Percentiles rank a stretch among this genome's conserved stretches.
Conservation (phyloP, 352 stramenopile genomes). For the Globisporangium parvum region DNA sequence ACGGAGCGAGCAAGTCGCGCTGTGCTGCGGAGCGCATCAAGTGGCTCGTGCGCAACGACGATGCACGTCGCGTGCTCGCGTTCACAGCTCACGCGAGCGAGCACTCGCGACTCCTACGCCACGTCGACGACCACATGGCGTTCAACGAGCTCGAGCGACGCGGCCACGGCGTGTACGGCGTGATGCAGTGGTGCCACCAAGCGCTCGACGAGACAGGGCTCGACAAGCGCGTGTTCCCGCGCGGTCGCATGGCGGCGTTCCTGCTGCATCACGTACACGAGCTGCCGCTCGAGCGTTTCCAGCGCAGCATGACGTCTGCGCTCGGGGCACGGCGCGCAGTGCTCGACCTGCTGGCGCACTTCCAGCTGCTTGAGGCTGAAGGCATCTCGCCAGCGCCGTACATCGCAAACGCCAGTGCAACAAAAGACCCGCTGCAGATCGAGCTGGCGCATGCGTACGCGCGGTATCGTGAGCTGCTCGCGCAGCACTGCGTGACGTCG, state of each 20-base stretch:
- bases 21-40: constrained; percentile 24
- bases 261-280: constrained; percentile 43
- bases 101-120: constrained; percentile 17
- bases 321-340: constrained; percentile 49
- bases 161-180: constrained; percentile 47
- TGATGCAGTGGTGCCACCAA: constrained; percentile 61
- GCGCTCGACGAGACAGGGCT: constrained; percentile 53
- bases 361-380: constrained; percentile 59
- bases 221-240: constrained; percentile 47
- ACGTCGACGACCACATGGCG: constrained; percentile 22
- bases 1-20: constrained; percentile 17
- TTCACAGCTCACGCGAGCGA: constrained; percentile 22
- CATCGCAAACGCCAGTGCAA: constrained; percentile 15
- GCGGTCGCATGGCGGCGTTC: constrained; percentile 39
- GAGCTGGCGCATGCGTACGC: constrained; percentile 46
- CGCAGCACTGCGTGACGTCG: constrained; percentile 45
- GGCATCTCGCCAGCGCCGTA: constrained; percentile 44
- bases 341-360: constrained; percentile 61
- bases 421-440: constrained; percentile 9
- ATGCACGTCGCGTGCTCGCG: constrained; percentile 28
- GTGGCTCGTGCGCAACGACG: constrained; percentile 19
- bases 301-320: constrained; percentile 32
- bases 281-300: constrained; percentile 31
- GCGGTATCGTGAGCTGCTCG: constrained; percentile 45
- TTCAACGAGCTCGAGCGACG: constrained; percentile 67